Conservation (phyloP, 2,329 filamentous ascomycete genomes). For the Stagonosporopsis vannaccii region DNA sequence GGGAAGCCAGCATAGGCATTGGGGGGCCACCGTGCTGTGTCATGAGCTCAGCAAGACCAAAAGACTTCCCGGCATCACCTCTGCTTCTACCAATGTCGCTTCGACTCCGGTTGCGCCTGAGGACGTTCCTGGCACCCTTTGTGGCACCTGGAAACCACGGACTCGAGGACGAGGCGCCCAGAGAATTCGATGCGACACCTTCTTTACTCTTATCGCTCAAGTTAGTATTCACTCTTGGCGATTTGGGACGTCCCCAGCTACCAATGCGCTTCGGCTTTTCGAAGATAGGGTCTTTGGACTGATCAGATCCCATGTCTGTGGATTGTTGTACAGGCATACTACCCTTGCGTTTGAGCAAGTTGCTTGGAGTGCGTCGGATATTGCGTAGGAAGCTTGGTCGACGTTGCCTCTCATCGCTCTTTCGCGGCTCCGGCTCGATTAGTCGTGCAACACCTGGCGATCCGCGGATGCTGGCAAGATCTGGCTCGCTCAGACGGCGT, state of each 20-base stretch:
- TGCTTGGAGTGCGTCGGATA: conserved; percentile 50
- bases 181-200: conserved; percentile 59
- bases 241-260: conserved; percentile 53
- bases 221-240: conserved; percentile 50
- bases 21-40: conserved; percentile 66
- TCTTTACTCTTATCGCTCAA: conserved; percentile 58
- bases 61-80: conserved; percentile 44
- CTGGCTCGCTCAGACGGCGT: conserved; percentile 68
- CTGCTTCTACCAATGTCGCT: conserved; percentile 59
- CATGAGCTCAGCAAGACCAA: conserved; percentile 62
- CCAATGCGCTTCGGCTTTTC: conserved; percentile 51
- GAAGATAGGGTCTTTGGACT: conserved; percentile 40
- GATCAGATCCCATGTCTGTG: conserved; percentile 33
- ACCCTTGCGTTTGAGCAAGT: conserved; percentile 58
- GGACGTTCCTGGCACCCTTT: conserved; percentile 49
- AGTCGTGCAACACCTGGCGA: conserved; percentile 67
- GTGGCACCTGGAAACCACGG: conserved; percentile 39
- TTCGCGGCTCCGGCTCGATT: conserved; percentile 59
- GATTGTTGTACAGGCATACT: conserved; percentile 45
- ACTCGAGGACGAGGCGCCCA: conserved; percentile 43
- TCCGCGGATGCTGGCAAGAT: conserved; percentile 66
- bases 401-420: conserved; percentile 51
- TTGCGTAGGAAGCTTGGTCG: conserved; percentile 63
- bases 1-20: conserved; percentile 62
- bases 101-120: conserved; percentile 62